phyloP scores from a whole-genome alignment of 148 eudicot species.

The Rhododendron henanense region DNA sequence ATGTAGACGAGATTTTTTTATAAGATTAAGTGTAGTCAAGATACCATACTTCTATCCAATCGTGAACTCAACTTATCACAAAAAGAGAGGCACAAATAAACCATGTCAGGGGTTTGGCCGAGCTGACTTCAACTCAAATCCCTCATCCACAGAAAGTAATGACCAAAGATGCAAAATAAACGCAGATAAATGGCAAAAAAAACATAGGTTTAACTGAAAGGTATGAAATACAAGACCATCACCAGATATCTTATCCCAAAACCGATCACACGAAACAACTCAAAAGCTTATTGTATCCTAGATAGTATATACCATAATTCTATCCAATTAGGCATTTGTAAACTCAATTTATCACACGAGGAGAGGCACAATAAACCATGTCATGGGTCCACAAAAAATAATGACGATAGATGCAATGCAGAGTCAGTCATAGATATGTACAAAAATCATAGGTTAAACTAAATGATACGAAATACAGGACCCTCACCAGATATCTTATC shows the following conservation, averaged over 20 bases:
- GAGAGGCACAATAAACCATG: not conserved
- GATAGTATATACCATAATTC: not conserved
- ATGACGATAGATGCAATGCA: not conserved
- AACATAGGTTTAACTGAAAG: not conserved
- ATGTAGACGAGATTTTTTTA: not conserved
- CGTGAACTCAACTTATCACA: not conserved
- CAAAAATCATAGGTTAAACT: not conserved
- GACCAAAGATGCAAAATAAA: not conserved
- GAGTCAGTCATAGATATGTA: not conserved
- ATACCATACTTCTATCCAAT: not conserved
- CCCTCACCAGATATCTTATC: conserved; percentile 35
- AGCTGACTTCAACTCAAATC: not conserved
- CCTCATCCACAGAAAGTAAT: not conserved
- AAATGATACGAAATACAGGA: not conserved
- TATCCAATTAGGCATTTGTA: not conserved
- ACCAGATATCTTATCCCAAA: not conserved
- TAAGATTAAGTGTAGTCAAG: not conserved
- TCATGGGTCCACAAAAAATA: not conserved
- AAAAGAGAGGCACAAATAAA: not conserved
- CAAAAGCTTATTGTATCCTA: not conserved
- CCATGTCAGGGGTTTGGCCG: not conserved
- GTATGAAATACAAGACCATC: too few species aligned
- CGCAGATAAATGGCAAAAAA: too few species aligned
- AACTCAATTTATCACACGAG: not conserved
- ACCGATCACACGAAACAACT: not conserved